A percentile compares a stretch with the other conserved stretches of the same genome.
Evolutionary conservation across 805 yeast genomes (phyloP).

Genomic region (Metschnikowia noctiluminum): DNA sequence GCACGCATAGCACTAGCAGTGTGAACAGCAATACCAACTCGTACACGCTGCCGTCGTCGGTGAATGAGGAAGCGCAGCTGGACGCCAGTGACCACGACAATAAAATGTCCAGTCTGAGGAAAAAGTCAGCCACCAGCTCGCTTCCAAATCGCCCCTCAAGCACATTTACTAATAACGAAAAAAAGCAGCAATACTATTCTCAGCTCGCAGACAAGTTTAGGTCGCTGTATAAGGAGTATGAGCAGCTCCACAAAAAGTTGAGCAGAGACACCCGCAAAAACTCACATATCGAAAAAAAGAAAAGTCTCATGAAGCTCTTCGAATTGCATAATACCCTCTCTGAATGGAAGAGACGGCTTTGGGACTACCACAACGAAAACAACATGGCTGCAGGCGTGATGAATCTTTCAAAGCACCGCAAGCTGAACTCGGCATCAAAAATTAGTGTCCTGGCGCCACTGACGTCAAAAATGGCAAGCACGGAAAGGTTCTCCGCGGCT

Average conservation of each 20-base stretch:
- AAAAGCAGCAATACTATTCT: conserved; percentile 18
- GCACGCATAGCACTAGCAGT: conserved; percentile 15
- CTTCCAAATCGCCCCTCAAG: conserved; percentile 16
- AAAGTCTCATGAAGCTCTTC: conserved; percentile 37
- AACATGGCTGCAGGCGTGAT: conserved; percentile 32
- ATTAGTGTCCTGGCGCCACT: conserved; percentile 10
- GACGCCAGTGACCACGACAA: conserved; percentile 17
- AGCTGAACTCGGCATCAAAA: conserved; percentile 15
- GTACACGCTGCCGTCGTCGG: conserved; percentile 38
- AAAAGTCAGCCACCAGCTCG: conserved; percentile 2
- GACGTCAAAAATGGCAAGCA: conserved; percentile 6
- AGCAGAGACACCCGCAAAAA: conserved; percentile 11
- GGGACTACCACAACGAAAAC: conserved; percentile 42
- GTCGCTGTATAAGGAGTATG: conserved; percentile 16
- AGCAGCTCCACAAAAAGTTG: conserved; percentile 14
- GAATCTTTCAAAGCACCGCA: conserved; percentile 39
- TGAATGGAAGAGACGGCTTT: conserved; percentile 53
- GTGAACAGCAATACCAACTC: conserved; percentile 16
- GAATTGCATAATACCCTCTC: conserved; percentile 50
- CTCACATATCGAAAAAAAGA: conserved; percentile 12
- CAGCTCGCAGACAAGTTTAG: conserved; percentile 19
- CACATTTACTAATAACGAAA: conserved; percentile 16
- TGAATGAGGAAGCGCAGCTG: conserved; percentile 24
- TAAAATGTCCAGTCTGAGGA: conserved; percentile 2
- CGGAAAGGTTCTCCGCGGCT: conserved; percentile 1